These are phyloP conservation scores for Lodderomyces metapsilosis DNA, from an alignment of 1,139 yeast species.

Conservation along the genomic window DNA sequence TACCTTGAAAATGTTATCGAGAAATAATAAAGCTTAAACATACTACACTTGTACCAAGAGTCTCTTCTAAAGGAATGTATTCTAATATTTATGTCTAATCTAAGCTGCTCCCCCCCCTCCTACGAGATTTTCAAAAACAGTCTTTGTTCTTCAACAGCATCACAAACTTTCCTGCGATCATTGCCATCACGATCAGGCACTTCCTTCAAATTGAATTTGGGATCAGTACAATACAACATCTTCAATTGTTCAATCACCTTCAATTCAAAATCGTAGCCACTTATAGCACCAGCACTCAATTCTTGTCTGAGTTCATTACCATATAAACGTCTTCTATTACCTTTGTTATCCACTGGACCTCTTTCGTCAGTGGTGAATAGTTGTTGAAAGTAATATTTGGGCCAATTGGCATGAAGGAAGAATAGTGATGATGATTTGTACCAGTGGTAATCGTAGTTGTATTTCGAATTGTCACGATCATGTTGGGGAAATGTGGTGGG, in stretches of 20 bases:
- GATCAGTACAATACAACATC: constrained; percentile 29
- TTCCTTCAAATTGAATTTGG: constrained; percentile 19
- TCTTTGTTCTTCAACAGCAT: constrained; percentile 25
- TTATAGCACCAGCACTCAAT: constrained; percentile 22
- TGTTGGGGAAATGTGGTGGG: constrained; percentile 23
- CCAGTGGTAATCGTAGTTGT: constrained; percentile 30
- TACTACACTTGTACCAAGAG: too few relatives aligned
- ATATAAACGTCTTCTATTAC: constrained; percentile 29
- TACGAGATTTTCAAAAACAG: constrained; percentile 18
- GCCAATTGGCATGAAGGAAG: constrained; percentile 43
- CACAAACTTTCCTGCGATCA: constrained; percentile 25
- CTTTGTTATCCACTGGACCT: constrained; percentile 23
- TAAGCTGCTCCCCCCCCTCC: too few relatives aligned
- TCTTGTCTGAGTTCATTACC: constrained; percentile 26
- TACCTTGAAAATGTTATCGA: too few relatives aligned
- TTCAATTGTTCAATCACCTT: constrained; percentile 24
- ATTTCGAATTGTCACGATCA: constrained; percentile 19
- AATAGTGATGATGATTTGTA: constrained; percentile 28
- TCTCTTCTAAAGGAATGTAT: too few relatives aligned
- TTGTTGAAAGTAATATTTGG: constrained; percentile 26
- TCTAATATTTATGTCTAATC: too few relatives aligned
- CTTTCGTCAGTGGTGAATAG: constrained; percentile 27
- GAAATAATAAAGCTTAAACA: too few relatives aligned
- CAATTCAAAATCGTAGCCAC: constrained; percentile 31
- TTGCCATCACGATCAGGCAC: constrained; percentile 23